A percentile compares a stretch with the other conserved stretches of the same genome.
These are phyloP conservation scores for Pythium dissotocum DNA, from an alignment of 352 stramenopile genomes.

Conservation along the genomic window DNA sequence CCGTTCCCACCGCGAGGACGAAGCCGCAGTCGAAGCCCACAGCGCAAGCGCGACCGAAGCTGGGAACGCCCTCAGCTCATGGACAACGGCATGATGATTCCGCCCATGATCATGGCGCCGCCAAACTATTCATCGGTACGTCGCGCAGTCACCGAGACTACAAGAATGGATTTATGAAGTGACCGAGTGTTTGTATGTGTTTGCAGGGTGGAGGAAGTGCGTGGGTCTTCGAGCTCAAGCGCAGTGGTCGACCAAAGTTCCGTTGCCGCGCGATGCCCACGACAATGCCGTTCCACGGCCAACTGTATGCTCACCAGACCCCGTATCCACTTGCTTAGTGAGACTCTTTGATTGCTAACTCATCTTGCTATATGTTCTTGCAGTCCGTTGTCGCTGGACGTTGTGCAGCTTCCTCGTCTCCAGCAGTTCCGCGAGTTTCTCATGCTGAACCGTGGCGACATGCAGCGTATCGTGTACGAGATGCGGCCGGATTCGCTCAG, in stretches of 20 bases:
- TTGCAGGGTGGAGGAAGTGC: constrained; percentile 26
- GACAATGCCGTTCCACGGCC: constrained; percentile 26
- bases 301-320: constrained; percentile 29
- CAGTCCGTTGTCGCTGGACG: constrained; percentile 63
- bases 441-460: constrained; percentile 51
- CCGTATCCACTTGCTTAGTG: constrained; percentile 15
- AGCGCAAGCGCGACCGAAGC: constrained; percentile 26
- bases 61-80: constrained; percentile 22
- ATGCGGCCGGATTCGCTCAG: constrained; percentile 53
- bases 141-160: neutral
- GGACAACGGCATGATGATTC: constrained; percentile 14
- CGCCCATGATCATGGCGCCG: constrained; percentile 10
- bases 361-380: neutral
- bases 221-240: constrained; percentile 52
- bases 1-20: constrained; percentile 20
- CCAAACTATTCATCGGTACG: constrained; percentile 10
- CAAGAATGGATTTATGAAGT: neutral
- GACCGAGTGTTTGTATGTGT: constrained; percentile 13
- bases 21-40: constrained; percentile 33
- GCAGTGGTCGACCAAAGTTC: constrained; percentile 50
- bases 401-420: constrained; percentile 63
- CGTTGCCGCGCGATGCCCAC: constrained; percentile 44
- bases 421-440: constrained; percentile 64
- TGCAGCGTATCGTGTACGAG: constrained; percentile 67
- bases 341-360: neutral